A percentile compares a stretch with the other conserved stretches of the same genome.
These are phyloP conservation scores for Calonectria ilicicola DNA, from an alignment of 2,329 filamentous ascomycete genomes.

Conservation along the genomic window DNA sequence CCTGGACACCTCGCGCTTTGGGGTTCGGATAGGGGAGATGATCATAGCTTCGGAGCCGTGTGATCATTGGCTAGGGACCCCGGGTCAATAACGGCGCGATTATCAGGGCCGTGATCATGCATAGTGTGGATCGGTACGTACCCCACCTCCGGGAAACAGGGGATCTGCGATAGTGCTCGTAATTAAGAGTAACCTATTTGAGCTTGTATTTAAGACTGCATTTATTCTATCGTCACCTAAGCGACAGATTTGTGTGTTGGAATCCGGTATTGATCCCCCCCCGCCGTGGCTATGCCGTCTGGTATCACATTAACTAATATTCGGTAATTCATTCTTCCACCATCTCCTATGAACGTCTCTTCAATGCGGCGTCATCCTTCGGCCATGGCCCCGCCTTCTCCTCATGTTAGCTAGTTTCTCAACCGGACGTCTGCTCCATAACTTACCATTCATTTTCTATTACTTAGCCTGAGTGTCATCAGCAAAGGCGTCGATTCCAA, in stretches of 20 bases:
- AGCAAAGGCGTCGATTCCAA: not conserved
- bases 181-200: not conserved
- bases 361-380: not conserved
- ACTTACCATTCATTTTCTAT: not conserved
- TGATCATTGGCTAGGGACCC: slow-evolving; percentile 11
- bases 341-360: not conserved
- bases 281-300: not conserved
- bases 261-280: not conserved
- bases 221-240: not conserved
- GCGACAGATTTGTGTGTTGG: not conserved
- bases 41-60: slow-evolving; percentile 18
- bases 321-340: not conserved
- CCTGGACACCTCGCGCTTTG: slow-evolving; percentile 11
- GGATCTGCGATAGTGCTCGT: not conserved
- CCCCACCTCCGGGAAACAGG: not conserved
- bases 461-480: not conserved
- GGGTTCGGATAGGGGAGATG: slow-evolving; percentile 7
- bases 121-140: not conserved
- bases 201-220: not conserved
- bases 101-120: not conserved
- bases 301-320: not conserved
- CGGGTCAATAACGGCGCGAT: slow-evolving; percentile 16
- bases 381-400: not conserved
- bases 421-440: not conserved
- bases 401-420: not conserved